A percentile compares a stretch with the other conserved stretches of the same genome.
Conservation (phyloP, 768 basidiomycete genomes). For the Suillus spraguei region DNA sequence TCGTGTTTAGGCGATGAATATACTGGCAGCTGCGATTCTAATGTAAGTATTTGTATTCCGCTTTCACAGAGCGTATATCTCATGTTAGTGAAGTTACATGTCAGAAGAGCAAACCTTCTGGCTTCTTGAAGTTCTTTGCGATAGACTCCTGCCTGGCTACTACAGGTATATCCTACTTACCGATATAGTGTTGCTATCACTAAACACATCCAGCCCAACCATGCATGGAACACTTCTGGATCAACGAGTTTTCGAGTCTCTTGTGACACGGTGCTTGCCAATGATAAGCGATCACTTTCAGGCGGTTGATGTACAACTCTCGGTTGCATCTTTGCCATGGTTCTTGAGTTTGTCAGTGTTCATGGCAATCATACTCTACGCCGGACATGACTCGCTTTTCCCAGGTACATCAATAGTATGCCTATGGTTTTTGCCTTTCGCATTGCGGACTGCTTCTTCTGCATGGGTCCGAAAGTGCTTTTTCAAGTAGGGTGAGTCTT, state of each 20-base stretch:
- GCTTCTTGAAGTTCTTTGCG: constrained; percentile 93
- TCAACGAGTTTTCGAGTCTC: constrained; percentile 94
- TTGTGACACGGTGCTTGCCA: constrained; percentile 87
- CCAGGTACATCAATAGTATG: constrained; percentile 89
- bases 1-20: constrained; percentile 85
- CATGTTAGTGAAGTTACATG: constrained; percentile 73
- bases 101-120: constrained; percentile 99
- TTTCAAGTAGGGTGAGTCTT: constrained; percentile 91
- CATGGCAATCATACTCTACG: constrained; percentile 12
- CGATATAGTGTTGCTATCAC: background rate
- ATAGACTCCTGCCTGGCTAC: constrained; percentile 94
- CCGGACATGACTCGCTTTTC: constrained; percentile 8
- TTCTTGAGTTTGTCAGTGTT: constrained; percentile 89
- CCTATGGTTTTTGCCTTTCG: constrained; percentile 98
- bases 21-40: constrained; percentile 91
- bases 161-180: constrained; percentile 65
- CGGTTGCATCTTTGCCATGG: constrained; percentile 97
- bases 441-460: constrained; percentile 96
- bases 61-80: constrained; percentile 12
- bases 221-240: constrained; percentile 99
- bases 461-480: constrained; percentile 97
- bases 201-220: constrained; percentile 62
- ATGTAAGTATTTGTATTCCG: constrained; percentile 57
- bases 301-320: constrained; percentile 91
- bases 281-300: constrained; percentile 94